A percentile compares a stretch with the other conserved stretches of the same genome.
These are phyloP conservation scores for Myrmaecium sp. DNA, from an alignment of 2,329 filamentous ascomycete genomes.

Conservation along the genomic window DNA sequence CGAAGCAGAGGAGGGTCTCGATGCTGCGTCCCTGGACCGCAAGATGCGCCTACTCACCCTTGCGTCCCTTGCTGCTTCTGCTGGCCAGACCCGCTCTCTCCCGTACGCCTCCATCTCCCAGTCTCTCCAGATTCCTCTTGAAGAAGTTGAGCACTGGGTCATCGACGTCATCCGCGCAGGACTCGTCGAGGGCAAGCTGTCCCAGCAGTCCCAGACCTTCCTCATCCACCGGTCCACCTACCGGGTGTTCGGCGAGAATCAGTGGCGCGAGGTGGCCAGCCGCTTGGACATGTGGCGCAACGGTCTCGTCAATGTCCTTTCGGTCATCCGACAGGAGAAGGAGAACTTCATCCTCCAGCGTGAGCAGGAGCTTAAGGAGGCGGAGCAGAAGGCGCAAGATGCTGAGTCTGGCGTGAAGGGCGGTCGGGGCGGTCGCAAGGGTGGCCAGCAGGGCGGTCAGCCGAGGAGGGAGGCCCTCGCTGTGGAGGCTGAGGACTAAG, in stretches of 20 bases:
- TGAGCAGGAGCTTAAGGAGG: slow-evolving; percentile 59
- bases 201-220: slow-evolving; percentile 83
- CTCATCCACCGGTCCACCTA: slow-evolving; percentile 92
- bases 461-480: slow-evolving; percentile 2
- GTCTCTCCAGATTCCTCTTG: slow-evolving; percentile 62
- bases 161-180: slow-evolving; percentile 95
- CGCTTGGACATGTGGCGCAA: slow-evolving; percentile 82
- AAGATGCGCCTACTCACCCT: slow-evolving; percentile 96
- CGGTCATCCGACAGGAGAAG: slow-evolving; percentile 66
- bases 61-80: slow-evolving; percentile 70
- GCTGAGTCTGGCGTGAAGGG: slow-evolving; percentile 14
- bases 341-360: slow-evolving; percentile 58
- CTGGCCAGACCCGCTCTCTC: slow-evolving; percentile 62
- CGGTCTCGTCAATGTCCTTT: slow-evolving; percentile 62
- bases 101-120: slow-evolving; percentile 74
- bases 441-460: too few species aligned
- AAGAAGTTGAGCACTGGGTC: slow-evolving; percentile 94
- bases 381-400: slow-evolving; percentile 56
- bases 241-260: slow-evolving; percentile 92
- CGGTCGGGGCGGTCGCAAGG: slow-evolving; percentile 6
- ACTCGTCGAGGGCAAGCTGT: slow-evolving; percentile 90
- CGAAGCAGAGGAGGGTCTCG: slow-evolving; percentile 54
- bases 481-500: background rate
- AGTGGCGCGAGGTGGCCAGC: slow-evolving; percentile 89
- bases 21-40: slow-evolving; percentile 61